These are phyloP conservation scores for Lentinula sp. DNA, from an alignment of 768 basidiomycete genomes.

Conservation along the genomic window DNA sequence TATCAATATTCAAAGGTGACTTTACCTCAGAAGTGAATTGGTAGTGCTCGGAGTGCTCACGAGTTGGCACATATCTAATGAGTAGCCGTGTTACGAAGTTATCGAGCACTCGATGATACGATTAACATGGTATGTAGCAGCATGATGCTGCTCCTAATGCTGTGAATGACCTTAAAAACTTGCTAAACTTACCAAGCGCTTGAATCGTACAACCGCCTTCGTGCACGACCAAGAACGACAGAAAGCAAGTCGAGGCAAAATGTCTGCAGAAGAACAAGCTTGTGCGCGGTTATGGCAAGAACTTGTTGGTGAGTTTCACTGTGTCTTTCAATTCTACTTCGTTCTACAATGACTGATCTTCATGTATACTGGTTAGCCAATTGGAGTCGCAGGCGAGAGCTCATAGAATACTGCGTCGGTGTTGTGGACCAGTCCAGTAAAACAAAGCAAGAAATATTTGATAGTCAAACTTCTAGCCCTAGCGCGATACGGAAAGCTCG, in stretches of 20 bases:
- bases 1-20: constrained; percentile 69
- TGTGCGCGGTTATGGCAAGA: constrained; percentile 76
- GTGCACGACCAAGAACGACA: constrained; percentile 65
- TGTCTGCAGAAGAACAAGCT: constrained; percentile 62
- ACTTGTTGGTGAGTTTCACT: constrained; percentile 49
- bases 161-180: neutral
- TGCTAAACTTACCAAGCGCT: constrained; percentile 27
- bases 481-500: constrained; percentile 43
- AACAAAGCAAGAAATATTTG: constrained; percentile 45
- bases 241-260: constrained; percentile 22
- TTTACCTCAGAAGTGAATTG: neutral
- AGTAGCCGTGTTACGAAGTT: constrained; percentile 76
- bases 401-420: constrained; percentile 70
- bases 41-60: neutral
- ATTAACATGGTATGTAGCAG: constrained; percentile 43
- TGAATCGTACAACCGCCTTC: constrained; percentile 73
- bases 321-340: constrained; percentile 12
- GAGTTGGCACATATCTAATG: neutral
- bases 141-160: neutral
- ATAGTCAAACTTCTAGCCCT: constrained; percentile 30
- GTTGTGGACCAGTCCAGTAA: constrained; percentile 61
- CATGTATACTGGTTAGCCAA: constrained; percentile 29
- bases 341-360: constrained; percentile 9
- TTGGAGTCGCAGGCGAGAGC: constrained; percentile 69
- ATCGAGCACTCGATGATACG: constrained; percentile 72